A percentile compares a stretch with the other conserved stretches of the same genome.
These are phyloP conservation scores for Colletotrichum liaoningense DNA, from an alignment of 2,329 filamentous ascomycete genomes.

Conservation along the genomic window DNA sequence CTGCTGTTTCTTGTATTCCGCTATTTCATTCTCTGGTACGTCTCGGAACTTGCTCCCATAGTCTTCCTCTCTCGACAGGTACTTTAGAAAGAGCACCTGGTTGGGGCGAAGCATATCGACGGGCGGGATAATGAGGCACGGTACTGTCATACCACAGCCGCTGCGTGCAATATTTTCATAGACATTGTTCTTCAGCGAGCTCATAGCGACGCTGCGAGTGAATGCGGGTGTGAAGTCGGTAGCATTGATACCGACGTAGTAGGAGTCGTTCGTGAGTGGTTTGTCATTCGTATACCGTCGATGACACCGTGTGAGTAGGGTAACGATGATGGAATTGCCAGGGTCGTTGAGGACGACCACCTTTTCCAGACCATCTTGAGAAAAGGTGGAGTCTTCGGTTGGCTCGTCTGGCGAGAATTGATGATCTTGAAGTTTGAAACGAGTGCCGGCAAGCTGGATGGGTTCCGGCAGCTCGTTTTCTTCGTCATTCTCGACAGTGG, in stretches of 20 bases:
- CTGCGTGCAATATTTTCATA: background rate
- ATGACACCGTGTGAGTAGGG: background rate
- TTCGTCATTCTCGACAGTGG: background rate
- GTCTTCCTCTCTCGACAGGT: background rate
- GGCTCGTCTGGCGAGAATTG: background rate
- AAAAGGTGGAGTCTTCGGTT: background rate
- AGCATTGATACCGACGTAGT: background rate
- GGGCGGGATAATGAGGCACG: background rate
- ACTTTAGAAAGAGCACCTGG: background rate
- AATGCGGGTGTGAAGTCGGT: background rate
- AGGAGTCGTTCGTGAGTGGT: background rate
- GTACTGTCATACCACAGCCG: background rate
- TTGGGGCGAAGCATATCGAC: conserved; percentile 6
- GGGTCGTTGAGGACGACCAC: background rate
- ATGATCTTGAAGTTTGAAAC: background rate
- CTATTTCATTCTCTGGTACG: background rate
- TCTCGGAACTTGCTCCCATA: background rate
- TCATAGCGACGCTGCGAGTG: background rate
- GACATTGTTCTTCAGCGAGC: background rate
- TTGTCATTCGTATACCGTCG: background rate
- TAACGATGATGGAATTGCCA: background rate
- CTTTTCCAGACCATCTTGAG: background rate
- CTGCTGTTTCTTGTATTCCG: background rate
- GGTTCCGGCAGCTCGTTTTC: background rate
- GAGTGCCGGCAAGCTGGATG: background rate